These are phyloP conservation scores for Ophiostoma montium DNA, from an alignment of 2,329 filamentous ascomycete genomes.

Conservation along the genomic window DNA sequence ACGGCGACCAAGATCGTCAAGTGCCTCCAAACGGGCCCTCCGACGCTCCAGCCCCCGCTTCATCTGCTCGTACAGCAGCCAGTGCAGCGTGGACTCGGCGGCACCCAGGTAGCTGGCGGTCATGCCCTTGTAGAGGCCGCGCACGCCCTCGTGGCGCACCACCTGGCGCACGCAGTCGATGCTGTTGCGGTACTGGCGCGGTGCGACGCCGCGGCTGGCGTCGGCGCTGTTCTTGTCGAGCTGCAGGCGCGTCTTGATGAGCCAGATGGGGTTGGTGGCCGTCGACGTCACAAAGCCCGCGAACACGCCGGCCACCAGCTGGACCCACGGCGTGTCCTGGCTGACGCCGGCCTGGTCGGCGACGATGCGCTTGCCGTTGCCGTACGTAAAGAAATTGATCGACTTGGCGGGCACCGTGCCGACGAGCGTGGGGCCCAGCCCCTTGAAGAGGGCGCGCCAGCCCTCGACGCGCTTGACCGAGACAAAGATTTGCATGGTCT, in stretches of 20 bases:
- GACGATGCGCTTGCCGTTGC: conserved; percentile 76
- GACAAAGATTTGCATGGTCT: conserved; percentile 74
- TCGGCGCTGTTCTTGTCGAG: conserved; percentile 73
- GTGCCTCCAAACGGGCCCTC: conserved; percentile 41
- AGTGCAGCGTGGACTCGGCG: conserved; percentile 79
- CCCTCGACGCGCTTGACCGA: conserved; percentile 73
- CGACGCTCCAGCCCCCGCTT: conserved; percentile 58
- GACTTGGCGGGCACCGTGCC: conserved; percentile 80
- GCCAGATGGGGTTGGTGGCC: conserved; percentile 90
- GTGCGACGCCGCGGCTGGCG: conserved; percentile 35
- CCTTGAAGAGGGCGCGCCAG: conserved; percentile 80
- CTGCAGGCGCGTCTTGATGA: conserved; percentile 86
- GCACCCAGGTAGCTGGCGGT: conserved; percentile 86
- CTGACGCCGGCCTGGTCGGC: conserved; percentile 60
- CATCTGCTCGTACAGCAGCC: conserved; percentile 88
- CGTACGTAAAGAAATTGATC: conserved; percentile 91
- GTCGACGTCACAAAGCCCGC: conserved; percentile 81
- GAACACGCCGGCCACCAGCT: conserved; percentile 59
- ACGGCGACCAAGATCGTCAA: no score
- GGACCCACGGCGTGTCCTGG: conserved; percentile 55
- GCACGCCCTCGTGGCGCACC: conserved; percentile 62
- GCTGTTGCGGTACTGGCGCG: conserved; percentile 72
- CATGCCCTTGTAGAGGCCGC: conserved; percentile 77
- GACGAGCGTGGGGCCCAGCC: conserved; percentile 76
- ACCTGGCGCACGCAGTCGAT: conserved; percentile 78